Conservation (phyloP, 2,329 filamentous ascomycete species). For the Cadophora malorum region DNA sequence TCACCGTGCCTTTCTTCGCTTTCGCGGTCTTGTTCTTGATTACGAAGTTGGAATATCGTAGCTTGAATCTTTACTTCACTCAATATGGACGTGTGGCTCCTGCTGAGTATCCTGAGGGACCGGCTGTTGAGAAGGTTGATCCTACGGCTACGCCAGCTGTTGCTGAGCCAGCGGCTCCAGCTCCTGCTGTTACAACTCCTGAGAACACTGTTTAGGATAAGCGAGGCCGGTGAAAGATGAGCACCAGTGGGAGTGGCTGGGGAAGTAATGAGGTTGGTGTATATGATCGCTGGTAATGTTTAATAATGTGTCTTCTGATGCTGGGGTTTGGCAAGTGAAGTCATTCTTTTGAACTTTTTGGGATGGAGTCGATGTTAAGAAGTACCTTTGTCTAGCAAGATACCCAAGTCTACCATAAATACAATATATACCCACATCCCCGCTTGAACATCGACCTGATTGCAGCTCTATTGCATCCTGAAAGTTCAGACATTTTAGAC, state of each 20-base stretch:
- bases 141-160: slow-evolving; percentile 10
- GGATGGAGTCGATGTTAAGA: neutral
- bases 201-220: slow-evolving; percentile 8
- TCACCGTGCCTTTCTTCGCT: slow-evolving; percentile 61
- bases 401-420: slow-evolving; percentile 5
- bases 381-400: neutral
- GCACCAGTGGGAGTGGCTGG: neutral
- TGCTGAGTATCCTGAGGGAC: slow-evolving; percentile 29
- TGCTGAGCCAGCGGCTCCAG: slow-evolving; percentile 6
- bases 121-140: slow-evolving; percentile 29
- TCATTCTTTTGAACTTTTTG: neutral
- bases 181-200: slow-evolving; percentile 2
- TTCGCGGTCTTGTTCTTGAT: slow-evolving; percentile 29
- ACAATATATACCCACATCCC: neutral
- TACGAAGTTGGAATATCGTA: slow-evolving; percentile 34
- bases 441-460: neutral
- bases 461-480: no score
- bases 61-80: slow-evolving; percentile 40
- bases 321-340: neutral
- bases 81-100: slow-evolving; percentile 40
- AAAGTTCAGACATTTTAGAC: neutral
- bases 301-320: neutral
- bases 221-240: neutral
- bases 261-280: neutral
- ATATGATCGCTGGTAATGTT: neutral